Conservation (phyloP, 1,284 basidiomycete genomes). For the Ceratobasidium sp. region DNA sequence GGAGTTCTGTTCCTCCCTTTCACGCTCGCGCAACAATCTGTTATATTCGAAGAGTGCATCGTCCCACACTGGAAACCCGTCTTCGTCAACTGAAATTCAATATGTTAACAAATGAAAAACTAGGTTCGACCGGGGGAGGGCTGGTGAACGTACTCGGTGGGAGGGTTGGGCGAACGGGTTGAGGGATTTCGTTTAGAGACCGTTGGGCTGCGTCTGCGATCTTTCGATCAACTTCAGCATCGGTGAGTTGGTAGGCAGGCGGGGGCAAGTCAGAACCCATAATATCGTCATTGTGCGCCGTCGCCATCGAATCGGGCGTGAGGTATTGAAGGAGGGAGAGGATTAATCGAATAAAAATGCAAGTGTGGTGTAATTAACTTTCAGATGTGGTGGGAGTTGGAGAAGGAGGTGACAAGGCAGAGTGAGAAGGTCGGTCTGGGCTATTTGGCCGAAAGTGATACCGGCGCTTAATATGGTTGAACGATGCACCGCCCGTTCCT, state of each 20-base stretch:
- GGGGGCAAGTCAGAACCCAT: conserved; percentile 35
- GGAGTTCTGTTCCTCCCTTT: conserved; percentile 11
- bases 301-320: too few species aligned
- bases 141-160: conserved; percentile 34
- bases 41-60: conserved; percentile 45
- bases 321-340: neutral
- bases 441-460: conserved; percentile 34
- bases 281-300: too few species aligned
- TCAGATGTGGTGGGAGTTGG: conserved; percentile 1
- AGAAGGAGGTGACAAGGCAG: neutral
- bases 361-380: conserved; percentile 11
- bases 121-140: neutral
- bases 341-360: conserved; percentile 7
- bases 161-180: conserved; percentile 11
- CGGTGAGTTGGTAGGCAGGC: conserved; percentile 48
- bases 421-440: conserved; percentile 27
- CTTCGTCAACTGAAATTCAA: conserved; percentile 27
- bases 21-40: neutral
- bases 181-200: conserved; percentile 32
- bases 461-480: conserved; percentile 30
- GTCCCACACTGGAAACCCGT: conserved; percentile 45
- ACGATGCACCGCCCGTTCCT: conserved; percentile 28
- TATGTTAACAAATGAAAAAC: conserved; percentile 2
- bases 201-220: conserved; percentile 45
- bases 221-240: conserved; percentile 46